Evolutionary conservation across 441 rosid genomes (phyloP), one percentile per base, ranked within the genome.

Genomic region (Gossypium schwendimanii): DNA sequence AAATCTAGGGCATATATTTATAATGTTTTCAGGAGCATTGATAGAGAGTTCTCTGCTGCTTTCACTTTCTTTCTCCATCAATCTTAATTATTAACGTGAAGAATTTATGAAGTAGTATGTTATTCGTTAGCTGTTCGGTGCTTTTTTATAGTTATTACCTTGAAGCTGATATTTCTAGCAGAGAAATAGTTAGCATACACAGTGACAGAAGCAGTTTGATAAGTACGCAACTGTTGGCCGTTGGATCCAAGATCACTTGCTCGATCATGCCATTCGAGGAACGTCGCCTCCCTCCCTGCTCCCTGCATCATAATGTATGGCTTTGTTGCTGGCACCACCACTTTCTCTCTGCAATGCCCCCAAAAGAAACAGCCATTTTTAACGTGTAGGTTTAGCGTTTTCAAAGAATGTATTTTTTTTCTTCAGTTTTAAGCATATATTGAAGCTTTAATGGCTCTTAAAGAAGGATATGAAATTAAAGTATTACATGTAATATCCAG

Each of bases 261-360:
- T 68, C 97, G 85, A 78, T 93, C 98, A 66, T 93, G 98, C 98
- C 98, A 93, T 72, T 93, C 98, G 15, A 93, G 87, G 79, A 84
- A 83, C 20, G 97, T 93, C 81, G 79, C 80, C 28, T 87, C 92
- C 54, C 89, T 85, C 53, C 98, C 98, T 0, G 88, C 91, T 2
- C 98, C 98, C 81, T 89, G 87, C 68, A 93, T 86, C 24, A 94
- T 91, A 62, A 91, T 83, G 84, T 85, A 91, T 28, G 94, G 96
- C 80, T 93, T 93, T 11, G 87, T 80, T 71, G 70, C 86, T 49
- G 94, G 93, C 82, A 93, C 96, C 79, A 81, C 83, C 82, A 93
- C 97, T 82, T 93, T 93, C 84, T 93, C 97, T 73, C 94, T 93
- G 83, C 76, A 75, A 55, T 52, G 21, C 74, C 64, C 63, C 33